A percentile compares a stretch with the other conserved stretches of the same genome.
These are phyloP conservation scores for Solanum tacnaense DNA, from an alignment of 257 asterid species.

Conservation along the genomic window DNA sequence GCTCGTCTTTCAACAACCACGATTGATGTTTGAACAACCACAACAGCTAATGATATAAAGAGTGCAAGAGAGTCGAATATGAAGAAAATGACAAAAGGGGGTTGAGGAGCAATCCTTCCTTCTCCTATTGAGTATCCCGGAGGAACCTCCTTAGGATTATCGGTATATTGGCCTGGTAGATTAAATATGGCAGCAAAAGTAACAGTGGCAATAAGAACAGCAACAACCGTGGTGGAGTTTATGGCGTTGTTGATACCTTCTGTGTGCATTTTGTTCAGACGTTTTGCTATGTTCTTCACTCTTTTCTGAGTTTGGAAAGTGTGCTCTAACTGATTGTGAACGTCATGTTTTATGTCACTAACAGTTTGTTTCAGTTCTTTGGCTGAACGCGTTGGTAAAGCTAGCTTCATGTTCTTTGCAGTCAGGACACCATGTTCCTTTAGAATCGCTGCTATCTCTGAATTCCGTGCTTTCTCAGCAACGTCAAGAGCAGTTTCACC, in stretches of 20 bases:
- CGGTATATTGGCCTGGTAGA: constrained; percentile 57
- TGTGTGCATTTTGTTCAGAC: constrained; percentile 64
- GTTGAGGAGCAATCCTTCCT: constrained; percentile 43
- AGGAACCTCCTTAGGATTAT: constrained; percentile 15
- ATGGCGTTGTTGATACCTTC: constrained; percentile 78
- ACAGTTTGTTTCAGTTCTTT: constrained; percentile 59
- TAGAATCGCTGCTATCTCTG: constrained; percentile 31
- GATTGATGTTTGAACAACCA: constrained; percentile 71
- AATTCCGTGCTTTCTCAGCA: constrained; percentile 42
- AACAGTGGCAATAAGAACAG: constrained; percentile 72
- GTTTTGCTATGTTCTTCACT: constrained; percentile 46
- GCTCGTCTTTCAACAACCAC: constrained; percentile 61
- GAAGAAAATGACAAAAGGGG: constrained; percentile 42
- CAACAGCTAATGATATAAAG: constrained; percentile 70
- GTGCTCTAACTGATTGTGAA: constrained; percentile 59
- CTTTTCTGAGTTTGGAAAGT: constrained; percentile 42
- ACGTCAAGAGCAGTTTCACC: constrained; percentile 68
- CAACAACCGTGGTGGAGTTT: constrained; percentile 68
- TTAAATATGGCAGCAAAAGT: constrained; percentile 71
- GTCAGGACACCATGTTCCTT: constrained; percentile 39
- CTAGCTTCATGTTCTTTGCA: constrained; percentile 31
- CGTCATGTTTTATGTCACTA: constrained; percentile 70
- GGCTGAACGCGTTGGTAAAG: constrained; percentile 22
- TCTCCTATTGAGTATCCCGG: constrained; percentile 38
- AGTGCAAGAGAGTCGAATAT: constrained; percentile 63